Base-by-base conservation (phyloP, 2,329 filamentous ascomycete species). In the Ceratocystis destructans region DNA sequence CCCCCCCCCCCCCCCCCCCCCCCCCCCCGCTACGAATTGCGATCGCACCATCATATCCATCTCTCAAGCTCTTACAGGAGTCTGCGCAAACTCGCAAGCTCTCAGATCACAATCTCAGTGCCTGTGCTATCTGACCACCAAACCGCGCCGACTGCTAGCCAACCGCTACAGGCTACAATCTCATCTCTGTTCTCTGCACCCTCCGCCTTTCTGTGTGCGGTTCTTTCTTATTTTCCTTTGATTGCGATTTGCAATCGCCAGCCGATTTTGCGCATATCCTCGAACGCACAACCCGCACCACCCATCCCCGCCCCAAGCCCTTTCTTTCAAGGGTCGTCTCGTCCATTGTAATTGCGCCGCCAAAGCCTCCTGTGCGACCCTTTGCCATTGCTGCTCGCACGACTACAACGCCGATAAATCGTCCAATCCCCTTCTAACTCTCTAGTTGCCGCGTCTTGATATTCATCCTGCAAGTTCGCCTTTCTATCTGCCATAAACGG, bases 221-320 rank as follows among this genome's bases (percentile, higher is more conserved):
- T 50, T 50, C 46, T 50, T 50, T n/a, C 46, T 50, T 50, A 57
- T 28, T 31, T 31, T 41, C 7, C 22, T n/a, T n/a, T 33, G 53
- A 31, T 28, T 57, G 53, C 22, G 53, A 57, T 57, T 57, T 57
- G n/a, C n/a, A n/a, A n/a, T n/a, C n/a, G n/a, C n/a, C n/a, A n/a
- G n/a, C n/a, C n/a, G n/a, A n/a, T n/a, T n/a, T n/a, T 57, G 53
- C 53, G 53, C 22, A 25, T 31, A 15, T 57, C 53, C 53, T 28
- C 10, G 22, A 33, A 20, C 46, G 46, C 46, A 50, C 46, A 50
- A 50, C 46, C 37, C 37, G 46, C 46, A 15, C 25, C 25, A 2
- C 20, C 22, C 6, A 57, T 57, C 22, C 22, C 22, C 53, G 22
- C 2, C 15, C 25, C 22, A 57, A 57, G 53, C 25, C 46, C 37